Evolutionary conservation across 331 rosid species (phyloP), one percentile per base, ranked within the genome.

Genomic region (Quercus lobata): DNA sequence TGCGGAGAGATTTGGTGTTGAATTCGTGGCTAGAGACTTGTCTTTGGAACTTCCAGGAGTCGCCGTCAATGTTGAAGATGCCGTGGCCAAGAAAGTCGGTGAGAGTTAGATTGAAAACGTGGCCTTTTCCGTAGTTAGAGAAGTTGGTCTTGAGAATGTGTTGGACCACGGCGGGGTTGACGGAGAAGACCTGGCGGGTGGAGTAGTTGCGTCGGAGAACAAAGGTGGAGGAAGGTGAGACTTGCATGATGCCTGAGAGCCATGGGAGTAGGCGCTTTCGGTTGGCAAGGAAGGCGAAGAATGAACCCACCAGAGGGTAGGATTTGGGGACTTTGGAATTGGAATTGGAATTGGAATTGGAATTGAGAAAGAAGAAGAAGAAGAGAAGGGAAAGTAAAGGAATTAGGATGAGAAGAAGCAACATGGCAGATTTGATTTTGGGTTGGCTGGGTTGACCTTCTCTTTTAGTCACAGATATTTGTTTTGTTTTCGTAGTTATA

Each of bases 81-180:
- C 97, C 97, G 27, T 76, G 44, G 21, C 97, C 96, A 58, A 94
- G 94, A 57, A 94, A 88, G 25, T 88, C 91, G 3, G 75, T 53
- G 46, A 88, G 66, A 10, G 79, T 57, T 3, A 35, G 72, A n/a
- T 58, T 14, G 0, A 76, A 30, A 2, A 34, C 58, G 2, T 6
- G 37, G 60, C 89, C 91, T 32, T 88, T 88, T 5, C 3, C 72
- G 74, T 88, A 88, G 53, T 52, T 15, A 17, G 78, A 79, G 82
- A 88, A 88, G 77, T 81, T 57, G 70, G 79, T 58, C 68, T 83
- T 85, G 75, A 88, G 91, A 37, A 88, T 73, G 57, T 8, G 46
- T 37, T 37, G 11, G 46, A 37, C 46, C 11, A 37, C 46, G 46
- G 46, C 46, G 46, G 46, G 46, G 46, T 37, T 8, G 3, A 11